Conservation (phyloP, 257 asterid genomes). For the Forsythia suspensa region DNA sequence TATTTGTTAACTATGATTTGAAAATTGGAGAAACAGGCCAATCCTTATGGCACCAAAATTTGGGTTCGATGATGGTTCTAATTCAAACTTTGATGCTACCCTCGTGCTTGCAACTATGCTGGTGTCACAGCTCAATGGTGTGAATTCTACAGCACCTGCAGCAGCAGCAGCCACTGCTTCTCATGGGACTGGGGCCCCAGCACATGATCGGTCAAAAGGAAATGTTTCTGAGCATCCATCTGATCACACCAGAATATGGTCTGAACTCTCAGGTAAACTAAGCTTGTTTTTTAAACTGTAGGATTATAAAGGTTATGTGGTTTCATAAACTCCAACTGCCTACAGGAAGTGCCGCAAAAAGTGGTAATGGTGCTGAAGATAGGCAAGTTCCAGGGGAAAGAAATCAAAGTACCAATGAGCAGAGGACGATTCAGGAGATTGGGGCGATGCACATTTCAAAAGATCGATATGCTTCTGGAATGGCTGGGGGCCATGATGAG, state of each 20-base stretch:
- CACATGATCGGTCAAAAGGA: slow-evolving; percentile 58
- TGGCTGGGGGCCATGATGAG: slow-evolving; percentile 40
- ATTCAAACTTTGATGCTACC: slow-evolving; percentile 82
- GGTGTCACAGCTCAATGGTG: slow-evolving; percentile 68
- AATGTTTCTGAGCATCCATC: slow-evolving; percentile 68
- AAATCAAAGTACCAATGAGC: slow-evolving; percentile 42
- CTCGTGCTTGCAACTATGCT: slow-evolving; percentile 97
- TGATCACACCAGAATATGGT: slow-evolving; percentile 92
- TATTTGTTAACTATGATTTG: slow-evolving; percentile 17
- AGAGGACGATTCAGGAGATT: slow-evolving; percentile 58
- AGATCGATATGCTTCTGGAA: slow-evolving; percentile 46
- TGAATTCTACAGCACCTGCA: slow-evolving; percentile 47
- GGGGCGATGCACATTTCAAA: slow-evolving; percentile 57
- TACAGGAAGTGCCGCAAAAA: slow-evolving; percentile 77
- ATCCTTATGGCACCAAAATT: slow-evolving; percentile 88
- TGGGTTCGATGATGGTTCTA: slow-evolving; percentile 69
- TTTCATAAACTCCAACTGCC: slow-evolving; percentile 22
- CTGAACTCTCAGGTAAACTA: slow-evolving; percentile 88
- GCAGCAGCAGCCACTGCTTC: slow-evolving; percentile 36
- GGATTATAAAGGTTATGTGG: slow-evolving; percentile 10
- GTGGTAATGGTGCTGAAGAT: slow-evolving; percentile 50
- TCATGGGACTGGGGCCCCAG: slow-evolving; percentile 37
- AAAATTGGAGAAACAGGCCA: slow-evolving; percentile 65
- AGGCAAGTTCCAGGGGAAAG: slow-evolving; percentile 43
- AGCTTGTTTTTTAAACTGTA: slow-evolving; percentile 11